A percentile compares a stretch with the other conserved stretches of the same genome.
Conservation (phyloP, 495 filamentous ascomycete genomes). For the Penicillium waksmanii region DNA sequence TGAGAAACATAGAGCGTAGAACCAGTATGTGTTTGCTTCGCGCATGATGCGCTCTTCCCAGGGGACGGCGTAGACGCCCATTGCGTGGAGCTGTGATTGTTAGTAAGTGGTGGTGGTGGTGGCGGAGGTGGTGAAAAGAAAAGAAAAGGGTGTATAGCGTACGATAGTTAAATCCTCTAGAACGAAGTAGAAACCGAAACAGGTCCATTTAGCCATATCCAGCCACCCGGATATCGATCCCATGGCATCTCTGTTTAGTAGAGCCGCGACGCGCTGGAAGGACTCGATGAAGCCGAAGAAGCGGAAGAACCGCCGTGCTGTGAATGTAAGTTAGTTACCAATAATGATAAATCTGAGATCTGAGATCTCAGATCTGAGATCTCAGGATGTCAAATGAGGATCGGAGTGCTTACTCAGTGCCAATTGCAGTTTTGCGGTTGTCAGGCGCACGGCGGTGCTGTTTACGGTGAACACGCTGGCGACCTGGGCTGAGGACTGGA, state of each 20-base stretch:
- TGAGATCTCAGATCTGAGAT: no score
- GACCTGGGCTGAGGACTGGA: constrained; percentile 60
- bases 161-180: constrained; percentile 49
- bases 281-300: constrained; percentile 65
- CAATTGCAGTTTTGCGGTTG: constrained; percentile 38
- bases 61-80: constrained; percentile 41
- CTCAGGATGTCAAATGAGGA: background rate
- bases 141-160: constrained; percentile 19
- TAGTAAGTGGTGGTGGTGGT: background rate
- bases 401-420: constrained; percentile 32
- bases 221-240: constrained; percentile 26
- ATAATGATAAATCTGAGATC: background rate
- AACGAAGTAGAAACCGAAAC: constrained; percentile 43
- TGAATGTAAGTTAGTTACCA: constrained; percentile 2
- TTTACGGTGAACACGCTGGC: constrained; percentile 42
- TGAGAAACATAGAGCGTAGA: constrained; percentile 54
- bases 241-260: constrained; percentile 27
- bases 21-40: constrained; percentile 70
- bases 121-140: background rate
- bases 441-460: constrained; percentile 29
- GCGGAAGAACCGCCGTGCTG: constrained; percentile 60
- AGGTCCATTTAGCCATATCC: constrained; percentile 42
- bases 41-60: constrained; percentile 38
- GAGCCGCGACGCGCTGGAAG: constrained; percentile 52
- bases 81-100: constrained; percentile 46